Percentiles rank a stretch among this genome's conserved stretches.
These are phyloP conservation scores for Alternaria rosae DNA, from an alignment of 2,329 filamentous ascomycete genomes.

Conservation along the genomic window DNA sequence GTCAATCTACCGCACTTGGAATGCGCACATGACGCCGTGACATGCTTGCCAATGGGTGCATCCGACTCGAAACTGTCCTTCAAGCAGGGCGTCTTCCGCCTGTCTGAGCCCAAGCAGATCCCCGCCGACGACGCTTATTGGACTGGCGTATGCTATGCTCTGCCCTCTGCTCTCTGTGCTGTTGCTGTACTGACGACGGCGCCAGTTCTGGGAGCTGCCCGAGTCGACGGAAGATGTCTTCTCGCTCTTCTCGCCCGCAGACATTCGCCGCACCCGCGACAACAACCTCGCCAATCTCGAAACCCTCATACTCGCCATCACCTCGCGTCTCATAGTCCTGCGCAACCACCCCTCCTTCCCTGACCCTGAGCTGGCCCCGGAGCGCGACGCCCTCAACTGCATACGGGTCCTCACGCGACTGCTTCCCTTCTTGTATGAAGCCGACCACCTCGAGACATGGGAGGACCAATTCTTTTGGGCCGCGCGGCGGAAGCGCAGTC, in stretches of 20 bases:
- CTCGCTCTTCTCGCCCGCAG: constrained; percentile 84
- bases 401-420: constrained; percentile 88
- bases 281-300: constrained; percentile 86
- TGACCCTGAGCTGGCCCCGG: constrained; percentile 80
- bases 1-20: constrained; percentile 4
- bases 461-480: constrained; percentile 95
- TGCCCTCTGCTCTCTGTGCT: constrained; percentile 13
- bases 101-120: constrained; percentile 91
- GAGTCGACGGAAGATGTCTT: constrained; percentile 97
- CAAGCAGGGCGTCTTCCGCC: constrained; percentile 96
- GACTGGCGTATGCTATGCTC: constrained; percentile 74
- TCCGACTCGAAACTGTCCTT: constrained; percentile 99
- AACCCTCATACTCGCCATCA: constrained; percentile 82
- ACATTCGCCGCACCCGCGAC: constrained; percentile 85
- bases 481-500: constrained; percentile 68
- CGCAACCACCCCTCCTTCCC: constrained; percentile 92
- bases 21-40: constrained; percentile 38
- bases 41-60: constrained; percentile 77
- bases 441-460: constrained; percentile 81
- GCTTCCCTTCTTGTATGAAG: constrained; percentile 90
- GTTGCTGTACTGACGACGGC: constrained; percentile 17
- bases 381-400: constrained; percentile 92
- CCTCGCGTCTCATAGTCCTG: constrained; percentile 80
- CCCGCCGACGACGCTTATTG: constrained; percentile 89
- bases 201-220: constrained; percentile 94